Base-by-base conservation (phyloP, 176 grass and related monocot genomes). In the Zizania latifolia region DNA sequence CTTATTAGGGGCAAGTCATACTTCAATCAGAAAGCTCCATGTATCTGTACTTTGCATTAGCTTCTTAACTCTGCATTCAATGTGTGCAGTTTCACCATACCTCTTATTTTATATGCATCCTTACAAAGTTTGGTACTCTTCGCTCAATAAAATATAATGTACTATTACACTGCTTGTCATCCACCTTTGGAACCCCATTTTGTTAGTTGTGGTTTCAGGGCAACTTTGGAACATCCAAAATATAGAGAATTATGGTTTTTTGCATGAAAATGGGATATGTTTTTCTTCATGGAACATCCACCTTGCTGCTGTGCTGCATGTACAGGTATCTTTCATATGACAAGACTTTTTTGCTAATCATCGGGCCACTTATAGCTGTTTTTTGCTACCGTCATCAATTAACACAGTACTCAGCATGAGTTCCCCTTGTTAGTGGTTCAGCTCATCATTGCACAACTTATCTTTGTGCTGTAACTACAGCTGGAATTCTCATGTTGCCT, bases 391-490 rank as follows among this genome's bases (percentile, higher is more conserved):
- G 3, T 66, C 48, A 53, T 68, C 61, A 79, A 26, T 79, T 70
- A 55, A 36, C 58, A 65, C 50, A 17, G 61, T 58, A 65, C 7
- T 53, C 53, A 27, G 53, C 51, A 68, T 45, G 60, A 59, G 29
- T 73, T 65, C 10, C 30, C 46, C n/a, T 66, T 56, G 76, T 40
- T 68, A 50, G 31, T 79, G 69, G 33, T 51, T 51, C 24, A 30
- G 28, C 34, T 86, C 70, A 63, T 63, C 27, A 45, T 70, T 55
- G 41, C 32, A 63, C 2, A 22, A 53, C 57, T 81, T 74, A 38
- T 70, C 26, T 69, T 76, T 45, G 33, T 76, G 71, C 78, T 57
- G 59, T 53, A 54, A 81, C 35, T 81, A 35, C 14, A 62, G 35
- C 21, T 76, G 46, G 58, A 86, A 38, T 39, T 68, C 48, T 58